A percentile compares a stretch with the other conserved stretches of the same genome.
Evolutionary conservation across 2,329 filamentous ascomycete species (phyloP).

Genomic region (Colletotrichum phormii): DNA sequence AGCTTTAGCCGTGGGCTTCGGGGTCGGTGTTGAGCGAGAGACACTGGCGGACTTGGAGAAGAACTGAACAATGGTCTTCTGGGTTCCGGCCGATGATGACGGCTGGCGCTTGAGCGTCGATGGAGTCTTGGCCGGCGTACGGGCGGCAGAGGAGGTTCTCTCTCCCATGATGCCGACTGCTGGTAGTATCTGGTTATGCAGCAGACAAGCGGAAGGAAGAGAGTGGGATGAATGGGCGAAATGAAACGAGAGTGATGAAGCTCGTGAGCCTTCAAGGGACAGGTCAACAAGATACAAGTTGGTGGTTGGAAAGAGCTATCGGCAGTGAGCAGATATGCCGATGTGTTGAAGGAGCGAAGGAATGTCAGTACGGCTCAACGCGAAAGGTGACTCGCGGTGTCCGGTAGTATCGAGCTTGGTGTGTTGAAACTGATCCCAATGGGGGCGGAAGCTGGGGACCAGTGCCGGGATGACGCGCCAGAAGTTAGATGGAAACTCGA

Average conservation of each 20-base stretch:
- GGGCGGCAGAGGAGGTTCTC: constrained; percentile 42
- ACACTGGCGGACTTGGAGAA: constrained; percentile 54
- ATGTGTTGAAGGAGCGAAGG: not conserved
- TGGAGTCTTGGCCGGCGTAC: constrained; percentile 50
- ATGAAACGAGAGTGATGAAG: not conserved
- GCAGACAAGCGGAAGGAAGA: not conserved
- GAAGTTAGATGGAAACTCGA: not conserved
- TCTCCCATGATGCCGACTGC: constrained; percentile 20
- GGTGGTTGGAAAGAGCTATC: not conserved
- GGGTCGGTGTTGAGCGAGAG: constrained; percentile 48
- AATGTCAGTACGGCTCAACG: not conserved
- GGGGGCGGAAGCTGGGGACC: not conserved
- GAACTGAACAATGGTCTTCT: constrained; percentile 57
- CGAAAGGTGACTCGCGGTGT: not conserved
- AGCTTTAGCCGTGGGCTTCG: constrained; percentile 46
- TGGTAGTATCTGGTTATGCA: not conserved
- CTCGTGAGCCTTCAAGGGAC: not conserved
- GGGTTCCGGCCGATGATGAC: constrained; percentile 46
- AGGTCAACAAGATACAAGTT: not conserved
- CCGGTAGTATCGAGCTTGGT: not conserved
- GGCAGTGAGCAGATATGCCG: not conserved
- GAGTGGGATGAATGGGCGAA: not conserved
- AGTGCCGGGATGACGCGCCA: constrained; percentile 2
- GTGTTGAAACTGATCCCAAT: not conserved
- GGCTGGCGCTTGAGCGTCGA: constrained; percentile 40